A percentile compares a stretch with the other conserved stretches of the same genome.
Evolutionary conservation across 2,329 filamentous ascomycete genomes (phyloP).

Genomic region (Diplodia intermedia): DNA sequence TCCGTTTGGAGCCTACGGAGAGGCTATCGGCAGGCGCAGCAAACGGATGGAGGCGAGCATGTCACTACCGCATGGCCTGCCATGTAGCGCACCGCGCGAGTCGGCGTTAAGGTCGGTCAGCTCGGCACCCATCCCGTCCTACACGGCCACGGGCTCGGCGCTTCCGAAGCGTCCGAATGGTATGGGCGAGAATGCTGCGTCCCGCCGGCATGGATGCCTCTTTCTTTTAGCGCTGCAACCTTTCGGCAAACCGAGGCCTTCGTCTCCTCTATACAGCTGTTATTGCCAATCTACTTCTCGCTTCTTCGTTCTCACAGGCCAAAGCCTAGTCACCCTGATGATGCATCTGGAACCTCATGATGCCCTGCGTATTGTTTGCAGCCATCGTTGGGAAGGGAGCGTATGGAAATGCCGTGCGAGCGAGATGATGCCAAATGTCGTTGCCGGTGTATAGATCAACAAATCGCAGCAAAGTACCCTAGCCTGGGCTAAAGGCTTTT

Average conservation of each 20-base stretch:
- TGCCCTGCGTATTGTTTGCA: background rate
- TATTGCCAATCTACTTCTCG: background rate
- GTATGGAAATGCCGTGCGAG: background rate
- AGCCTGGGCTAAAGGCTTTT: no score
- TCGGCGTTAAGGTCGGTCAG: constrained; percentile 11
- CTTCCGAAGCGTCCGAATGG: background rate
- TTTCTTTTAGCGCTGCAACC: constrained; percentile 10
- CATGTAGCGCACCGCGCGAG: background rate
- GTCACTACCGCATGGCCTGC: background rate
- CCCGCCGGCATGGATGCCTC: background rate
- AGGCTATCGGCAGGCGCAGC: background rate
- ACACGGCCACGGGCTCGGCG: background rate
- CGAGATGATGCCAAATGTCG: background rate
- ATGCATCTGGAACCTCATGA: background rate
- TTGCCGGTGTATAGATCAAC: background rate
- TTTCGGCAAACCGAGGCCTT: background rate
- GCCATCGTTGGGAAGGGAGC: no score
- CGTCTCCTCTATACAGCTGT: background rate
- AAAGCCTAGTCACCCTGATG: no score
- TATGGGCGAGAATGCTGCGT: background rate
- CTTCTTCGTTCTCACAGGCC: background rate
- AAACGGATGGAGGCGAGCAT: background rate
- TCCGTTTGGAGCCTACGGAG: background rate
- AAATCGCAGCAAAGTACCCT: background rate
- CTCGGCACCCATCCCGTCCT: constrained; percentile 6